These are phyloP conservation scores for Benincasa hispida DNA, from an alignment of 306 rosid species.

Conservation along the genomic window DNA sequence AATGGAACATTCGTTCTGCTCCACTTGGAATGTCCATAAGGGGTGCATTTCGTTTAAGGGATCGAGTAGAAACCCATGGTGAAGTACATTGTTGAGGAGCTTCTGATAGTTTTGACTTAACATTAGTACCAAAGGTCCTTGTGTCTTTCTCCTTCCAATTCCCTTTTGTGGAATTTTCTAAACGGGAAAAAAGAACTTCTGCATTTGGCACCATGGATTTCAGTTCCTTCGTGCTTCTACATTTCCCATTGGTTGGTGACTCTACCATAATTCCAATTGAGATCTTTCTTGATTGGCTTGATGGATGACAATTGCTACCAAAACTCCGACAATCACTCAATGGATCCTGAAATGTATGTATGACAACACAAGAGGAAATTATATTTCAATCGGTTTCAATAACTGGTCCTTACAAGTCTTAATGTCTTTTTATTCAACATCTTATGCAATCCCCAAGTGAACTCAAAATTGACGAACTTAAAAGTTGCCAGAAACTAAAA, in stretches of 20 bases:
- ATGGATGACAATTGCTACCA: slow-evolving; percentile 45
- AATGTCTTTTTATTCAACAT: not conserved
- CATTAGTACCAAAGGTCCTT: slow-evolving; percentile 11
- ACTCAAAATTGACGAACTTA: not conserved
- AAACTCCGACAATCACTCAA: slow-evolving; percentile 44
- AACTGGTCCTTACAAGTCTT: not conserved
- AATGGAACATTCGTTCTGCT: slow-evolving; percentile 25
- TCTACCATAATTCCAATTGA: slow-evolving; percentile 77
- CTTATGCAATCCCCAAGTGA: not conserved
- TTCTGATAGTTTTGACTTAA: slow-evolving; percentile 22
- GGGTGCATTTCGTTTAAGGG: slow-evolving; percentile 24
- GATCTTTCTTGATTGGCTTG: slow-evolving; percentile 79
- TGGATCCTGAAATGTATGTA: slow-evolving; percentile 36
- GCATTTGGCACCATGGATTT: slow-evolving; percentile 22
- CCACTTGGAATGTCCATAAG: slow-evolving; percentile 26
- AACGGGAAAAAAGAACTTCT: slow-evolving; percentile 25
- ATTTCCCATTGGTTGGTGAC: slow-evolving; percentile 26
- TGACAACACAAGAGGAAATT: not conserved
- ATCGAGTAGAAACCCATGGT: slow-evolving; percentile 38
- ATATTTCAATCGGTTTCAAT: not conserved
- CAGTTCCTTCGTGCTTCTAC: slow-evolving; percentile 27
- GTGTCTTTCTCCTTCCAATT: slow-evolving; percentile 27
- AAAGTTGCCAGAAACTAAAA: not conserved
- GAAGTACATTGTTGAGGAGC: slow-evolving; percentile 24
- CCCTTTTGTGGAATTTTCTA: slow-evolving; percentile 19